Base-by-base conservation (phyloP, 2,329 filamentous ascomycete genomes). In the Ophiocordyceps camponoti-rufipedis region DNA sequence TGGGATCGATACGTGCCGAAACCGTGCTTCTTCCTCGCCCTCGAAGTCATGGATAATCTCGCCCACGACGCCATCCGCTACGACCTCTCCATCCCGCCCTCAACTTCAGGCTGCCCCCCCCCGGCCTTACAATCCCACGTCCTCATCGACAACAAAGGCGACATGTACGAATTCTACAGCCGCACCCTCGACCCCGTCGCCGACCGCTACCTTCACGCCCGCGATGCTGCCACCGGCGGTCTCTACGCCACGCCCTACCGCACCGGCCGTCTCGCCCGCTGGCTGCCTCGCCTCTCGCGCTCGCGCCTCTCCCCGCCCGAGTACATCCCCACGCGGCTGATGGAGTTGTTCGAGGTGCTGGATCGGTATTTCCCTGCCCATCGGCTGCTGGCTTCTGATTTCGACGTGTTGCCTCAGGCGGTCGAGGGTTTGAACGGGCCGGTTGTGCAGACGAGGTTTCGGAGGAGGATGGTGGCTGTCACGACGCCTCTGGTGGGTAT, bases 1-100 rank as follows among this genome's bases (percentile, higher is more conserved):
- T 98, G 91, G 89, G 69, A 82, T 51, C 75, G 76, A 42, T 85
- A 83, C 52, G 85, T 95, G n/a, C 82, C 86, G 9, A 84, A 82
- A 3, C 91, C 89, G 0, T 96, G 91, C 68, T 98, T 94, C 71
- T 96, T 98, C 70, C 75, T 98, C 40, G 91, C 89, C 41, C 82
- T 98, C 64, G 91, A 98, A 64, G 91, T 98, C 52, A 94, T 95
- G 57, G 91, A 98, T 69, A 98, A 98, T 66, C 96, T 98, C 60
- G 80, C 86, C 33, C 93, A 98, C 67, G 91, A 98, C 65, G 75
- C 81, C 48, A 78, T 98, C 50, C 88, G 93, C 51, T 98, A 96
- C 66, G 82, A 96, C 63, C 71, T 82, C 11, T 64, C 71, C 48
- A 93, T 3, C 23, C 87, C 11, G 84, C 86, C 59, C 69, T 82